Conservation (phyloP, 2,329 filamentous ascomycete species). For the Verticillium isaacii region DNA sequence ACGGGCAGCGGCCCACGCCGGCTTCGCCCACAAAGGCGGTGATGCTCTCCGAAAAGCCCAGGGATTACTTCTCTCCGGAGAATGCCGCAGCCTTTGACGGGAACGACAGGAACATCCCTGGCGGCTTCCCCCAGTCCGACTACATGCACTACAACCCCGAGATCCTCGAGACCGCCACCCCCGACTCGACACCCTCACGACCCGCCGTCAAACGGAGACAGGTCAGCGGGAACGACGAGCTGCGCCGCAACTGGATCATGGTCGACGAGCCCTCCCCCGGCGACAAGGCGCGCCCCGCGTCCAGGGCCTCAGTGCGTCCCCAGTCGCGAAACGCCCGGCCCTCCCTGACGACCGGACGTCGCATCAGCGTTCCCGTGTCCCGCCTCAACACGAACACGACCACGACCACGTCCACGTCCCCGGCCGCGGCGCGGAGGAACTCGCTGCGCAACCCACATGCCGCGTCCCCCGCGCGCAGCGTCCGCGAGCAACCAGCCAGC, state of each 20-base stretch:
- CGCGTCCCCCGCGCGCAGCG: slow-evolving; percentile 35
- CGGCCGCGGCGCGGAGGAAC: slow-evolving; percentile 21
- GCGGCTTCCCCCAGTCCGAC: slow-evolving; percentile 22
- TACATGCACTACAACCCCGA: slow-evolving; percentile 24
- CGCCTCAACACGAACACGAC: slow-evolving; percentile 21
- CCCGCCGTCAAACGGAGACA: slow-evolving; percentile 51
- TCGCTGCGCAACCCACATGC: slow-evolving; percentile 21
- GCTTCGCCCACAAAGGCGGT: background rate
- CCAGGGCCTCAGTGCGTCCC: background rate
- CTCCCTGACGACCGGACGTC: slow-evolving; percentile 30
- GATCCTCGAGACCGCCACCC: slow-evolving; percentile 22
- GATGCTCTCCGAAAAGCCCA: background rate
- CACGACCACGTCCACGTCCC: slow-evolving; percentile 8
- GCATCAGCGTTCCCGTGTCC: slow-evolving; percentile 38
- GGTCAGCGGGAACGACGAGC: slow-evolving; percentile 48
- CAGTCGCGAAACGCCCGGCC: slow-evolving; percentile 17
- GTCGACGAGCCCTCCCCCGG: slow-evolving; percentile 39
- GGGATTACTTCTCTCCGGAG: background rate
- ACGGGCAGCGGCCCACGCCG: slow-evolving; percentile 5
- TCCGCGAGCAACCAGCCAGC: slow-evolving; percentile 23
- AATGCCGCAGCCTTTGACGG: background rate
- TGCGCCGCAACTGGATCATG: slow-evolving; percentile 68
- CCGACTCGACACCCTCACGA: slow-evolving; percentile 36
- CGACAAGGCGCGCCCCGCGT: background rate
- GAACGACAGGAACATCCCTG: slow-evolving; percentile 10